A percentile compares a stretch with the other conserved stretches of the same genome.
Evolutionary conservation across 176 grass and related monocot genomes (phyloP).

Genomic region (Aegilops sharonensis): DNA sequence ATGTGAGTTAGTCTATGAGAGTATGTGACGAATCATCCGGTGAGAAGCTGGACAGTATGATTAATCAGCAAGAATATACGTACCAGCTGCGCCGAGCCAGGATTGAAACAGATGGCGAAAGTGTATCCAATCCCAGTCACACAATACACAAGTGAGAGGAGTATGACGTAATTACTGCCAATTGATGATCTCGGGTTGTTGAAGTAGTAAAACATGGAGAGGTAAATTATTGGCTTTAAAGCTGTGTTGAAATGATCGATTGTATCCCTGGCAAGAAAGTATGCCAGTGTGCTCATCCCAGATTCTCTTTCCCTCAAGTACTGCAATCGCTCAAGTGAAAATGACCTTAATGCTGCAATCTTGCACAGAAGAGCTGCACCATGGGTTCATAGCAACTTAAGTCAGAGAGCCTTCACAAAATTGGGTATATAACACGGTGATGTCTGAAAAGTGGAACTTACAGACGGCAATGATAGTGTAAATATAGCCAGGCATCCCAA

Average conservation of each 20-base stretch:
- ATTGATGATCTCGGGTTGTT: conserved; percentile 79
- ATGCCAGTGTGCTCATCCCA: conserved; percentile 79
- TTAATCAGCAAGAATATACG: background rate
- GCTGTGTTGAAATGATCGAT: conserved; percentile 77
- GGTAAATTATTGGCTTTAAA: conserved; percentile 79
- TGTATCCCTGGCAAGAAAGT: conserved; percentile 79
- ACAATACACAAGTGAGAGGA: conserved; percentile 79
- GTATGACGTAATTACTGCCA: conserved; percentile 48
- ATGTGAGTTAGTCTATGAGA: background rate
- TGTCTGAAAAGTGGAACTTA: conserved; percentile 47
- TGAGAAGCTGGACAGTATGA: background rate
- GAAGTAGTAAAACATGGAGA: conserved; percentile 96
- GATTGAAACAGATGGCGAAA: conserved; percentile 75
- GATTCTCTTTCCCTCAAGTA: conserved; percentile 74
- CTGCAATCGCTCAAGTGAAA: conserved; percentile 71
- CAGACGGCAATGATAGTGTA: conserved; percentile 94
- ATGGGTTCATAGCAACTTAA: background rate
- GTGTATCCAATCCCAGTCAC: conserved; percentile 85
- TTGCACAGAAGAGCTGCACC: conserved; percentile 82
- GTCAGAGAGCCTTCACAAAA: conserved; percentile 14
- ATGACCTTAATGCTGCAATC: conserved; percentile 69
- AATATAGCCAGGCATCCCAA: conserved; percentile 80
- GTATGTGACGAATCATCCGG: background rate
- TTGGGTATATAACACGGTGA: background rate
- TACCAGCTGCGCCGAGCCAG: conserved; percentile 81